A percentile compares a stretch with the other conserved stretches of the same genome.
Evolutionary conservation across 805 yeast genomes (phyloP).

Genomic region (Pichia californica): DNA sequence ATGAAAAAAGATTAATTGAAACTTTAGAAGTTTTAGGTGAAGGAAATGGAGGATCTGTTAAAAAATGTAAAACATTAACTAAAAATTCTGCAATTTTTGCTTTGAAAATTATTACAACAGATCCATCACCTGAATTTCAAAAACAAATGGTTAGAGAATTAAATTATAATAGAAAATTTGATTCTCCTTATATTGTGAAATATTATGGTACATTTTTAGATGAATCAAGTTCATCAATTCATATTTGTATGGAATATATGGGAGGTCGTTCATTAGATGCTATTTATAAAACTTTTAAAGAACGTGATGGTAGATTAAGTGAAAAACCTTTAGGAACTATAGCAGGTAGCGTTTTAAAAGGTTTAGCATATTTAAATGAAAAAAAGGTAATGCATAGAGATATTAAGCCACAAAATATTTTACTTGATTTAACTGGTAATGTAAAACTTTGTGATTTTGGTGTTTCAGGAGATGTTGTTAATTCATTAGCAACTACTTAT

Average conservation of each 20-base stretch:
- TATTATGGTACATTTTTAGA: slow-evolving; percentile 90
- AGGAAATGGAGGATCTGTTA: slow-evolving; percentile 90
- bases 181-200: slow-evolving; percentile 78
- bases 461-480: slow-evolving; percentile 93
- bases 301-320: slow-evolving; percentile 78
- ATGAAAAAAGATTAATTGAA: slow-evolving; percentile 52
- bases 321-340: slow-evolving; percentile 90
- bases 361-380: slow-evolving; percentile 82
- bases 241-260: slow-evolving; percentile 96
- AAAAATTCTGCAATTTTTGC: slow-evolving; percentile 68
- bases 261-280: slow-evolving; percentile 90
- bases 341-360: slow-evolving; percentile 78
- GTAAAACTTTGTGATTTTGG: slow-evolving; percentile 96
- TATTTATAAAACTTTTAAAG: slow-evolving; percentile 69
- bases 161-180: slow-evolving; percentile 78
- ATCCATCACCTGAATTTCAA: slow-evolving; percentile 80
- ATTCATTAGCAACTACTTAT: slow-evolving; percentile 91
- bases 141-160: slow-evolving; percentile 87
- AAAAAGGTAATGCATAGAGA: slow-evolving; percentile 89
- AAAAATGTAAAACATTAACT: slow-evolving; percentile 59
- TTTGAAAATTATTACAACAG: slow-evolving; percentile 63
- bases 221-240: slow-evolving; percentile 70
- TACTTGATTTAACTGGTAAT: slow-evolving; percentile 68
- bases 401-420: slow-evolving; percentile 90
- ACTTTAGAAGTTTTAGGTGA: slow-evolving; percentile 78